These are phyloP conservation scores for Salix udensis DNA, from an alignment of 345 rosid genomes.

Conservation along the genomic window DNA sequence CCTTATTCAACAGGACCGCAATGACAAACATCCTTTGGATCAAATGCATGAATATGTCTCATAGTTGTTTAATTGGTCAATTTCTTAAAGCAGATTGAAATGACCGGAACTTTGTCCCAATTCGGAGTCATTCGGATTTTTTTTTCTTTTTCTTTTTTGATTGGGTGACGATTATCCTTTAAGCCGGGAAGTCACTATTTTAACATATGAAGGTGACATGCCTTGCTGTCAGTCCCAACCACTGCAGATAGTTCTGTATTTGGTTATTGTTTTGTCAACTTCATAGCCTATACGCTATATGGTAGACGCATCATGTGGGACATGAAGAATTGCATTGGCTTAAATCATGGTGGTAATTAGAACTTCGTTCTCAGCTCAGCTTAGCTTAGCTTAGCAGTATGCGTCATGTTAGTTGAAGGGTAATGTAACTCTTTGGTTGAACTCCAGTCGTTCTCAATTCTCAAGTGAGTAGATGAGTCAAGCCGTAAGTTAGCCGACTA, in stretches of 20 bases:
- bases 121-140: neutral
- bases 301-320: slow-evolving; percentile 3
- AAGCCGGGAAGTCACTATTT: slow-evolving; percentile 17
- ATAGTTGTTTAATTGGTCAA: too few relatives aligned
- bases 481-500: neutral
- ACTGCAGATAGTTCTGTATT: neutral
- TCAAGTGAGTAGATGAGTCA: neutral
- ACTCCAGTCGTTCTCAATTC: neutral
- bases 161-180: neutral
- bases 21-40: too few relatives aligned
- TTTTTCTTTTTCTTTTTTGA: neutral
- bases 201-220: slow-evolving; percentile 10
- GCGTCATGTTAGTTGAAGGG: slow-evolving; percentile 9
- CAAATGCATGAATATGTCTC: too few relatives aligned
- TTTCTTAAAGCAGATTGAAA: neutral
- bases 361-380: slow-evolving; percentile 14
- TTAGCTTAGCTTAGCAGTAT: neutral
- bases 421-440: neutral
- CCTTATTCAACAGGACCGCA: too few relatives aligned
- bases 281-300: neutral
- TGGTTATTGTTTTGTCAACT: neutral
- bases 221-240: slow-evolving; percentile 2
- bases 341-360: slow-evolving; percentile 16
- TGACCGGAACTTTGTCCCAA: neutral
- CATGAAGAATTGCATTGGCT: slow-evolving; percentile 3